Percentiles rank a stretch among this genome's conserved stretches.
Conservation (phyloP, 305 asterid genomes). For the Fraxinus floribunda region DNA sequence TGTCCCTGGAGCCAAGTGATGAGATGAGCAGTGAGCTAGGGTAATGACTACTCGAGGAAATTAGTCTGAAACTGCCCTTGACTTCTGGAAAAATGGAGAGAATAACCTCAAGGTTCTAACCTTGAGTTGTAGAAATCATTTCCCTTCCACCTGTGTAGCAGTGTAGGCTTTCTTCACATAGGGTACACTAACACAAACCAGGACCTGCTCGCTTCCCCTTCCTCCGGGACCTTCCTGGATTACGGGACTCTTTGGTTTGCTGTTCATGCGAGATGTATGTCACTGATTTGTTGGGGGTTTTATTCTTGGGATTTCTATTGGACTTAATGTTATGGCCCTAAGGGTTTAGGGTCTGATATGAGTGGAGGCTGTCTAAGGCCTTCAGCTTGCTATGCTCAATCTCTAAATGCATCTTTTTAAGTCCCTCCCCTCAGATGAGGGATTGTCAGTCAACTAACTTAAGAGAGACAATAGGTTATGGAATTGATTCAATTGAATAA, state of each 20-base stretch:
- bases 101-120: slow-evolving; percentile 8
- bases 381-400: too few species aligned
- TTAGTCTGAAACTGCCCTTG: neutral
- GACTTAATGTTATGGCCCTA: neutral
- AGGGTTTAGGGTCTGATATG: neutral
- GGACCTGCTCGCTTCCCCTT: neutral
- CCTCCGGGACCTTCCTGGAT: neutral
- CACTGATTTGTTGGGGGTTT: neutral
- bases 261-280: neutral
- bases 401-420: neutral
- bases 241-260: neutral
- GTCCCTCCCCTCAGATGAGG: neutral
- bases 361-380: too few species aligned
- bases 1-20: neutral
- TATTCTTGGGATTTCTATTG: neutral
- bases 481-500: neutral
- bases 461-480: neutral
- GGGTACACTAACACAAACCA: neutral
- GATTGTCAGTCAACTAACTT: slow-evolving; percentile 4
- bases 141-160: neutral
- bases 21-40: neutral
- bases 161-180: neutral
- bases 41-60: neutral
- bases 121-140: slow-evolving; percentile 4
- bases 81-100: slow-evolving; percentile 9